Percentiles rank a stretch among this genome's conserved stretches.
Conservation (phyloP, 2,329 filamentous ascomycete genomes). For the Dothistroma septosporum region DNA sequence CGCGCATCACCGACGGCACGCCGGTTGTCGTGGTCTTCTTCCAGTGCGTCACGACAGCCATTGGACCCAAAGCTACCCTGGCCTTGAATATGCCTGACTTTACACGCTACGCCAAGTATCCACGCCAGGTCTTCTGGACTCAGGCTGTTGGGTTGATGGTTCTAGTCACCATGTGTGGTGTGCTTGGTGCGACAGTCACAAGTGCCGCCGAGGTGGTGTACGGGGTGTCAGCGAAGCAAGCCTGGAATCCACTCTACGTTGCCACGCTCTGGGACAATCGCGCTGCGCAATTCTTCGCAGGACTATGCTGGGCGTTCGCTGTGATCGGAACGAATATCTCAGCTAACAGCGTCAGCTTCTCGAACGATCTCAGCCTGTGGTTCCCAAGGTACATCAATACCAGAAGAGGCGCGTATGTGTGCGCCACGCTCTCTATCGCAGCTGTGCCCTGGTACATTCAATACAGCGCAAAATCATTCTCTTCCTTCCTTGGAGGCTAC, state of each 20-base stretch:
- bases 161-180: constrained; percentile 48
- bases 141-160: constrained; percentile 1
- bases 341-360: constrained; percentile 50
- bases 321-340: constrained; percentile 49
- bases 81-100: constrained; percentile 41
- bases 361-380: constrained; percentile 51
- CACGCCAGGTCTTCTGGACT: constrained; percentile 13
- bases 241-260: constrained; percentile 25
- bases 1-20: constrained; percentile 15
- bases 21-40: constrained; percentile 18
- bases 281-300: constrained; percentile 22
- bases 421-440: constrained; percentile 35
- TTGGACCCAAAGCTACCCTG: constrained; percentile 48
- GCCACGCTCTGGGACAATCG: constrained; percentile 5
- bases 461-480: constrained; percentile 1
- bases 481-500: constrained; percentile 44
- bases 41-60: constrained; percentile 22
- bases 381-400: constrained; percentile 50
- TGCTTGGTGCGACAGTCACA: constrained; percentile 45
- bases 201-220: constrained; percentile 51
- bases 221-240: constrained; percentile 28
- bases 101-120: constrained; percentile 13
- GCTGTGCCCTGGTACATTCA: constrained; percentile 7
- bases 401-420: constrained; percentile 40
- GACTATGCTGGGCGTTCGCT: constrained; percentile 53